Percentiles rank a stretch among this genome's conserved stretches.
These are phyloP conservation scores for Macrolepiota albuminosa DNA, from an alignment of 768 basidiomycete species.

Conservation along the genomic window DNA sequence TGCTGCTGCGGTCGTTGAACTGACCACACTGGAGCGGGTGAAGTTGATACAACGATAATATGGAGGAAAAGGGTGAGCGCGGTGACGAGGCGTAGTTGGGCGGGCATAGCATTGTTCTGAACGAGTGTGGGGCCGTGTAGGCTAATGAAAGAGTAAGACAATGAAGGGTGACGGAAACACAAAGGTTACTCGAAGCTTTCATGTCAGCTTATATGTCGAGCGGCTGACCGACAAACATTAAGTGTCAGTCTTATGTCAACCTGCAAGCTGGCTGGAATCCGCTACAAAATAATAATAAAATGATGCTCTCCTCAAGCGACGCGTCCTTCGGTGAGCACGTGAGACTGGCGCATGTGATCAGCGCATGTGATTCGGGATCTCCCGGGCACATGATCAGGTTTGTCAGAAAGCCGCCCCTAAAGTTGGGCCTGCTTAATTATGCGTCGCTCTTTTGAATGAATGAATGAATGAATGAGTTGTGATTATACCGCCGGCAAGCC, in stretches of 20 bases:
- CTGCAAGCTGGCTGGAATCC: neutral
- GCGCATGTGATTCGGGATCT: too few species aligned
- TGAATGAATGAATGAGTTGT: too few species aligned
- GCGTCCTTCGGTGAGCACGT: too few species aligned
- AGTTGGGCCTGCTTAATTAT: too few species aligned
- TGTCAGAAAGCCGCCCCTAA: too few species aligned
- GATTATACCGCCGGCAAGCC: too few species aligned
- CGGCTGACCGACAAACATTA: neutral
- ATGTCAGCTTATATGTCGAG: neutral
- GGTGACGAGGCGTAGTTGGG: neutral
- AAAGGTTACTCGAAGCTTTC: neutral
- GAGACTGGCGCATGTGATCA: too few species aligned
- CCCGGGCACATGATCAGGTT: too few species aligned
- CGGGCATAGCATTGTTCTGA: neutral
- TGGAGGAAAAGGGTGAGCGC: neutral
- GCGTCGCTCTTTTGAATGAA: too few species aligned
- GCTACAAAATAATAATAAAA: neutral
- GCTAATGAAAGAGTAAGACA: neutral
- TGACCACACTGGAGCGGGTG: neutral
- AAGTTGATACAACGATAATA: neutral
- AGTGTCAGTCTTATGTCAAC: neutral
- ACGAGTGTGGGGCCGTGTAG: constrained; percentile 1
- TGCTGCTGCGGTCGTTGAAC: neutral
- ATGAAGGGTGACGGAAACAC: neutral
- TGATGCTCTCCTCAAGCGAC: too few species aligned